Evolutionary conservation across 2,329 filamentous ascomycete genomes (phyloP), one percentile per base, ranked within the genome.

Genomic region (Venturia aucupariae): DNA sequence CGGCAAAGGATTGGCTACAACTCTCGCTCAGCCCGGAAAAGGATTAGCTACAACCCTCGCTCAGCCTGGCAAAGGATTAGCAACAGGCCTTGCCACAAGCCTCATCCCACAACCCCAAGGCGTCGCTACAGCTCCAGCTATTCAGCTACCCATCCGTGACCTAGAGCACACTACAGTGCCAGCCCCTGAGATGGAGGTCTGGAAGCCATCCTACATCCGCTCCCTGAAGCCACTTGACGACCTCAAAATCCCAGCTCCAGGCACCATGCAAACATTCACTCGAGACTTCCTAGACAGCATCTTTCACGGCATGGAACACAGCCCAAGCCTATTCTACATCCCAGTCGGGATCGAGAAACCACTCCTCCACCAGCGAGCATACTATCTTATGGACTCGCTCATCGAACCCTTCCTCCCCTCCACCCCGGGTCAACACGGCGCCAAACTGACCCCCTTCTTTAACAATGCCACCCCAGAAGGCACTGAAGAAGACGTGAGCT

Each of bases 361-460:
- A 62, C 65, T 75, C 4, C 65, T 77, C 4, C 71, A 70, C 4
- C 70, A 71, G 42, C 73, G 73, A 32, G 72, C 73, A 2, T 81
- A 78, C 71, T 81, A 77, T 71, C 66, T 76, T 19, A 69, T 80
- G 19, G 73, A 79, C 38, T 64, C 67, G 0, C 60, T 66, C 0
- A 66, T 69, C 42, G 78, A 81, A 62, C 78, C 78, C 1, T 79
- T 75, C 67, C 69, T 78, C 5, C 79, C 79, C 0, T 62, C 66
- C 1, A n/a, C 60, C 0, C 75, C 78, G 2, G 77, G 78, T 61
- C 51, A 71, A 24, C 77, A 80, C 64, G 79, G 79, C 38, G 78
- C 78, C 4, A 80, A 80, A 66, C 69, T 81, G 10, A 78, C 75
- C 0, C 73, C 77, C 0, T 77, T 80, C 72, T 78, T 78, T 74